Percentiles rank a stretch among this genome's conserved stretches.
phyloP scores from a whole-genome alignment of 2,329 filamentous ascomycete genomes.

The Paecilomyces formosus region DNA sequence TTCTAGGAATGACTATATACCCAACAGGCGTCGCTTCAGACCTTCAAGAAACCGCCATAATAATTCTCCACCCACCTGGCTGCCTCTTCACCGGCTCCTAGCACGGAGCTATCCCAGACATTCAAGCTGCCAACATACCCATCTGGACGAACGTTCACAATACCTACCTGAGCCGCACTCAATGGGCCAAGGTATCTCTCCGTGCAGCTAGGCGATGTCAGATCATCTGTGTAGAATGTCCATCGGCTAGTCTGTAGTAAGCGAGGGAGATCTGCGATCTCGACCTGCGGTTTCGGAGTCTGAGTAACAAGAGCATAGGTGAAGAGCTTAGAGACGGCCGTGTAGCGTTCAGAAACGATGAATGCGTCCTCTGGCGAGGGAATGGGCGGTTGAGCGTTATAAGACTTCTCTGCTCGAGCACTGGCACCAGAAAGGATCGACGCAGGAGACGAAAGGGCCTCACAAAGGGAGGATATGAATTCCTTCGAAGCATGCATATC shows the following conservation, averaged over 20 bases:
- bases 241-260: constrained; percentile 59
- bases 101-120: constrained; percentile 25
- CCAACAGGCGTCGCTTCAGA: neutral
- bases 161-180: constrained; percentile 49
- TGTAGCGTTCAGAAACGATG: constrained; percentile 61
- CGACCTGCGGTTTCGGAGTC: constrained; percentile 55
- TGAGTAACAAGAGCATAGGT: constrained; percentile 63
- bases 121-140: constrained; percentile 64
- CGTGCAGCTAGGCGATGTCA: constrained; percentile 50
- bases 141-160: constrained; percentile 64
- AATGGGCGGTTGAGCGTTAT: constrained; percentile 51
- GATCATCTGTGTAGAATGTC: constrained; percentile 66
- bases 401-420: constrained; percentile 53
- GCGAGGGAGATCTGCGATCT: constrained; percentile 57
- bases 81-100: constrained; percentile 25
- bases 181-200: constrained; percentile 63
- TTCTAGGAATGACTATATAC: neutral
- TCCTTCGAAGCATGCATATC: constrained; percentile 49
- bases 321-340: constrained; percentile 58
- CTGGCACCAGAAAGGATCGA: constrained; percentile 56
- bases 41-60: constrained; percentile 23
- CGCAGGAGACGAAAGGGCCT: constrained; percentile 42
- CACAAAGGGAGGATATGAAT: constrained; percentile 56
- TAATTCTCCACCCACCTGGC: constrained; percentile 44
- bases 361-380: constrained; percentile 58